These are phyloP conservation scores for Mycena sanguinolenta DNA, from an alignment of 768 basidiomycete genomes.

Conservation along the genomic window DNA sequence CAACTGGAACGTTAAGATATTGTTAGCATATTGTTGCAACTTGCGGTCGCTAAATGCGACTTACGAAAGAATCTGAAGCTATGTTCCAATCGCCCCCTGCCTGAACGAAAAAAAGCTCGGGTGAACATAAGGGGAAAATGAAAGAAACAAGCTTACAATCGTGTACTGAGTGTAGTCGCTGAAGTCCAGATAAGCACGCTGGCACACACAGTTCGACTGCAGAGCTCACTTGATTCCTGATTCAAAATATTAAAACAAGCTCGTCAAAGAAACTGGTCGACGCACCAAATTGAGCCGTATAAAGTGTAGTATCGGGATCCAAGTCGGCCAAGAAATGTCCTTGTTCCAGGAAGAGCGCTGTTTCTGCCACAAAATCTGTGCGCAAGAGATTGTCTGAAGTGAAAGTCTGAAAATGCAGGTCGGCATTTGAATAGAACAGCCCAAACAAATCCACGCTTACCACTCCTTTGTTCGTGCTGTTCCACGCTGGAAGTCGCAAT, in stretches of 20 bases:
- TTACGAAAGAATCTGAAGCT: constrained; percentile 29
- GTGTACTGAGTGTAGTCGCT: constrained; percentile 33
- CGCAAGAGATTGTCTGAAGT: constrained; percentile 37
- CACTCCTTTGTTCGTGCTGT: constrained; percentile 37
- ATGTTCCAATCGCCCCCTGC: constrained; percentile 36
- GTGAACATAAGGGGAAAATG: background rate
- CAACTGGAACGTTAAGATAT: constrained; percentile 16
- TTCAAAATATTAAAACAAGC: background rate
- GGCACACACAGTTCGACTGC: background rate
- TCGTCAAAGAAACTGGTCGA: background rate
- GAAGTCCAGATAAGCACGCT: background rate
- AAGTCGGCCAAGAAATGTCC: constrained; percentile 36
- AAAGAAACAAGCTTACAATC: constrained; percentile 1
- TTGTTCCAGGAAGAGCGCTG: constrained; percentile 38
- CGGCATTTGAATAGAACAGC: background rate
- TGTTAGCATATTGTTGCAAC: background rate
- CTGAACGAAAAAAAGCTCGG: background rate
- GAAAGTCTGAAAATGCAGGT: constrained; percentile 19
- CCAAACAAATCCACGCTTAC: constrained; percentile 4
- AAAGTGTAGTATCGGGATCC: constrained; percentile 36
- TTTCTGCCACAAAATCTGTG: constrained; percentile 38
- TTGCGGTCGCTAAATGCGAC: background rate
- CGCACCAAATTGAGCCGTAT: constrained; percentile 38
- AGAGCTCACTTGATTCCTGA: constrained; percentile 36
- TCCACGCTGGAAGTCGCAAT: constrained; percentile 25